Evolutionary conservation across 192 early-diverging fungal species (phyloP).

Genomic region (Coemansia aciculifera): DNA sequence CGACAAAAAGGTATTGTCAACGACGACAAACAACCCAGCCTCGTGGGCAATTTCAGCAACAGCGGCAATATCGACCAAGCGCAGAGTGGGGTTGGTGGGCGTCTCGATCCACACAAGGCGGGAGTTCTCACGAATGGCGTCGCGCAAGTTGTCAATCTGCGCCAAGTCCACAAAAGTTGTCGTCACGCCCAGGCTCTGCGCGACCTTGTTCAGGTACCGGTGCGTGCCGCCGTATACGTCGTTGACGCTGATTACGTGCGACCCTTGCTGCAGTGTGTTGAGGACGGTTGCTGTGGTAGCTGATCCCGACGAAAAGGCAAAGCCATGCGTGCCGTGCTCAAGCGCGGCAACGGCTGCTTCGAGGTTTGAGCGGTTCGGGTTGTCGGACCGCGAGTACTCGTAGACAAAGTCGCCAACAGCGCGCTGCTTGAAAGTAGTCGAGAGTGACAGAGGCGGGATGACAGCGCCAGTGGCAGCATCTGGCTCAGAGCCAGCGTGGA

Average conservation of each 20-base stretch:
- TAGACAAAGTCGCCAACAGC: constrained; percentile 89
- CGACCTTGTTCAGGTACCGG: constrained; percentile 87
- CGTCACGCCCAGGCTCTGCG: constrained; percentile 63
- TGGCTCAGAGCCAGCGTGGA: constrained; percentile 89
- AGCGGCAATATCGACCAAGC: constrained; percentile 75
- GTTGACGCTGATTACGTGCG: constrained; percentile 82
- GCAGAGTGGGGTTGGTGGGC: constrained; percentile 84
- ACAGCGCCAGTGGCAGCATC: constrained; percentile 96
- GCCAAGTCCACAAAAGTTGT: constrained; percentile 78
- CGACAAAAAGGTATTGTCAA: constrained; percentile 87
- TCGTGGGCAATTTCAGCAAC: constrained; percentile 65
- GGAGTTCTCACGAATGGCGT: constrained; percentile 69
- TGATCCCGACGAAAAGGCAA: constrained; percentile 85
- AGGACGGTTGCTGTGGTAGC: constrained; percentile 80
- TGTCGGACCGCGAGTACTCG: constrained; percentile 81
- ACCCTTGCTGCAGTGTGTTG: constrained; percentile 65
- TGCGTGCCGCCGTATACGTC: constrained; percentile 91
- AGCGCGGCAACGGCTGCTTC: constrained; percentile 89
- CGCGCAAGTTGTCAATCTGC: constrained; percentile 65
- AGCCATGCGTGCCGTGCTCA: constrained; percentile 84
- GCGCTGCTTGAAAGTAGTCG: constrained; percentile 94
- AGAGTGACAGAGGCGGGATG: constrained; percentile 91
- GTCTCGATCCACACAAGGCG: constrained; percentile 86
- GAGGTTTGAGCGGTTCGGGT: constrained; percentile 75
- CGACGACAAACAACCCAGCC: constrained; percentile 67